Evolutionary conservation across 2,329 filamentous ascomycete genomes (phyloP), one percentile per base, ranked within the genome.

Genomic region (Stachybotrys chlorohalonatus): DNA sequence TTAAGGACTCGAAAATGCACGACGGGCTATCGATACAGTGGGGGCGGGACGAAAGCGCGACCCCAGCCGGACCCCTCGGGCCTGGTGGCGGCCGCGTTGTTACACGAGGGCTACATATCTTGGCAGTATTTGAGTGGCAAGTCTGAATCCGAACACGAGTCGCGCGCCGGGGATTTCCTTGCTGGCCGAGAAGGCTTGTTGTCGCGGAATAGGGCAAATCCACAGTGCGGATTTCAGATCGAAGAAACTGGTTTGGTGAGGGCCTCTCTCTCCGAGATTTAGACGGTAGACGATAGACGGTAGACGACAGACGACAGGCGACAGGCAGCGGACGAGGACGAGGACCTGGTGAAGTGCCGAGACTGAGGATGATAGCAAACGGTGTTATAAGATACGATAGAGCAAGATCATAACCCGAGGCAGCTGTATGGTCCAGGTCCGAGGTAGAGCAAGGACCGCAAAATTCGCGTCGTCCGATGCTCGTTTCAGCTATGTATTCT

Each of bases 231-330:
- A 13, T 42, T 42, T 42, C 13, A 24, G 36, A 42, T 9, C 36
- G 13, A 9, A 42, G 36, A 4, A 4, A 24, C 24, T 24, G 4
- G 24, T 24, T 4, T 24, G 24, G 24, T 24, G 24, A 24, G 24
- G 24, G 24, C 24, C 24, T 24, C 13, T 42, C 13, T 13, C 36
- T 6, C 46, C 46, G 46, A 47, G 2, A 24, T 6, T 36, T 51
- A 32, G n/a, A 52, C 50, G 50, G 24, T 42, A 52, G 31, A 52
- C 50, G 50, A 52, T 52, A 52, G 17, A 52, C 50, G 50, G 45
- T 45, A 45, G 15, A 50, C 7, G 48, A 32, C n/a, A 50, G 7
- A 50, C 48, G 48, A 50, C 31, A 47, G 46, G n/a, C 46, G 46
- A 47, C 15, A 24, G 24, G 24, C 24, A 24, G 24, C 24, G 24